These are phyloP conservation scores for Tuber umbilicatum DNA, from an alignment of 495 filamentous ascomycete genomes.

Conservation along the genomic window DNA sequence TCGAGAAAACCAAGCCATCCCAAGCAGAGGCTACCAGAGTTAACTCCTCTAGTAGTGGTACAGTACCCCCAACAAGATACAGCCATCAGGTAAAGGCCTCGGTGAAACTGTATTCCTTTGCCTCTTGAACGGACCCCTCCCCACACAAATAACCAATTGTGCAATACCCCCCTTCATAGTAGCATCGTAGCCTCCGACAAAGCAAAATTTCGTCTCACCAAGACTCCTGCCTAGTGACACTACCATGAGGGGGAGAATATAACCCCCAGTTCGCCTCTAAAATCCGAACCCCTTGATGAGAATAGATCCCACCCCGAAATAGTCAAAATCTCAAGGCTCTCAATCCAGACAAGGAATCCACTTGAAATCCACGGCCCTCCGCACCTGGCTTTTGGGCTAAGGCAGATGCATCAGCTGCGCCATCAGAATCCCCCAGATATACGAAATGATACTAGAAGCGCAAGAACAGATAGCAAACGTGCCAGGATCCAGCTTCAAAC, in stretches of 20 bases:
- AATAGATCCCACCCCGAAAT: conserved; percentile 5
- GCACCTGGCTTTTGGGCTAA: conserved; percentile 38
- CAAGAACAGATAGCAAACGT: conserved; percentile 36
- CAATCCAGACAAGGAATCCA: conserved; percentile 8
- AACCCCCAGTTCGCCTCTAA: neutral
- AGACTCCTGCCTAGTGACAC: no score
- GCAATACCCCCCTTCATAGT: no score
- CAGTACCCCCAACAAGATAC: conserved; percentile 1
- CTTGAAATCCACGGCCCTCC: conserved; percentile 27
- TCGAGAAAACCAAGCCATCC: neutral
- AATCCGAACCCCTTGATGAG: neutral
- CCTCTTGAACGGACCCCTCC: no score
- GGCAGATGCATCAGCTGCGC: conserved; percentile 32
- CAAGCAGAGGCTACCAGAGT: neutral
- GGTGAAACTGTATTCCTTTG: no score
- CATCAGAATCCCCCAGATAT: conserved; percentile 38
- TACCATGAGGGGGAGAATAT: neutral
- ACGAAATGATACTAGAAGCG: conserved; percentile 29
- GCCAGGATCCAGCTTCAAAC: conserved; percentile 17
- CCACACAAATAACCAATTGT: no score
- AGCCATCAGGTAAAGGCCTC: neutral
- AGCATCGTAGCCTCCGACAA: no score
- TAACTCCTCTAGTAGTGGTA: neutral
- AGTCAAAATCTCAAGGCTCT: conserved; percentile 10
- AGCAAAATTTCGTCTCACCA: no score